phyloP scores from a whole-genome alignment of 768 basidiomycete species.

The Brasilioporus rufonigricans region DNA sequence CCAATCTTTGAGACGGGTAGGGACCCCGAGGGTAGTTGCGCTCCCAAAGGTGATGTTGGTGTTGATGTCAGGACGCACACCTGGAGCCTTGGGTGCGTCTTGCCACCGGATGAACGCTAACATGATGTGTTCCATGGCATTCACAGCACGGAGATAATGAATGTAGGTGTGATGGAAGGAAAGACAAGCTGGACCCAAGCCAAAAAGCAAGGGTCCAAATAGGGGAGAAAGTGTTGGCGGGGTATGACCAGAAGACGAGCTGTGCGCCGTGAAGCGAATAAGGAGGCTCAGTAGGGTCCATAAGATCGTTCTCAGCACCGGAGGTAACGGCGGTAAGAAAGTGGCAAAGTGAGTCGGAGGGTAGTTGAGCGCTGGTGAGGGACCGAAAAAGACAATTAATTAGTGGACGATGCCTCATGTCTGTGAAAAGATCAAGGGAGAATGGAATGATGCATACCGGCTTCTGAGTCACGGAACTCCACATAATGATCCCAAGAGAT shows the following conservation, averaged over 20 bases:
- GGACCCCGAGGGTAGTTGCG: slow-evolving; percentile 65
- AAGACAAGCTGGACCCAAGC: slow-evolving; percentile 55
- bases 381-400: slow-evolving; percentile 20
- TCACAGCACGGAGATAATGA: slow-evolving; percentile 75
- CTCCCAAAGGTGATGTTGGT: slow-evolving; percentile 42
- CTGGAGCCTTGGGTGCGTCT: slow-evolving; percentile 47
- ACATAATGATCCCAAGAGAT: slow-evolving; percentile 83
- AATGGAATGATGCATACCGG: slow-evolving; percentile 50
- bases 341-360: slow-evolving; percentile 70
- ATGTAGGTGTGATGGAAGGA: slow-evolving; percentile 58
- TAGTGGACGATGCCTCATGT: slow-evolving; percentile 22
- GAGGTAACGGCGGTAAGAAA: slow-evolving; percentile 56
- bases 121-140: slow-evolving; percentile 92
- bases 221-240: slow-evolving; percentile 87
- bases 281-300: slow-evolving; percentile 77
- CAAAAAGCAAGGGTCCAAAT: slow-evolving; percentile 88
- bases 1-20: slow-evolving; percentile 87
- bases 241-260: slow-evolving; percentile 82
- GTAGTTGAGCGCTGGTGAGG: slow-evolving; percentile 51
- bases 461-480: slow-evolving; percentile 79
- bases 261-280: slow-evolving; percentile 79
- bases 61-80: slow-evolving; percentile 27
- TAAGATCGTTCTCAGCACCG: slow-evolving; percentile 57
- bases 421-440: slow-evolving; percentile 19
- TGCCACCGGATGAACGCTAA: slow-evolving; percentile 87